Percentiles rank a stretch among this genome's conserved stretches.
These are phyloP conservation scores for Xerocomus potaroensis DNA, from an alignment of 768 basidiomycete genomes.

Conservation along the genomic window DNA sequence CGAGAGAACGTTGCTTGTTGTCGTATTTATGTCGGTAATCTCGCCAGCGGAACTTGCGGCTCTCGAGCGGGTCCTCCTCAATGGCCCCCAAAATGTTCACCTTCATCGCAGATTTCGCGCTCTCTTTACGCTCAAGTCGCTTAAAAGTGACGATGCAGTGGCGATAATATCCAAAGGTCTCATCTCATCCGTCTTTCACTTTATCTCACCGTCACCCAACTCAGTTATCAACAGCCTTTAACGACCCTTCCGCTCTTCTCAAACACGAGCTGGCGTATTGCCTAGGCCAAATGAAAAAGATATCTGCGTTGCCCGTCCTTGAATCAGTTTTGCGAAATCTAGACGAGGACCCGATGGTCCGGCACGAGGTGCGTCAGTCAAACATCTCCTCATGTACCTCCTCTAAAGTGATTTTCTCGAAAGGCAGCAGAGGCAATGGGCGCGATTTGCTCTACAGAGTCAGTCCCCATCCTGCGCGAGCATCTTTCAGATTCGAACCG, in stretches of 20 bases:
- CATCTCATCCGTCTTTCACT: conserved; percentile 8
- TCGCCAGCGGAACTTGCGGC: conserved; percentile 53
- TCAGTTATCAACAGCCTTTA: conserved; percentile 54
- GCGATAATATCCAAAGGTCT: conserved; percentile 81
- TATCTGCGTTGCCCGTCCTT: conserved; percentile 71
- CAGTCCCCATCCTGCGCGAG: conserved; percentile 65
- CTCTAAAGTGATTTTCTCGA: conserved; percentile 13
- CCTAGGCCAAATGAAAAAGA: conserved; percentile 82
- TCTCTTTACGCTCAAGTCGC: conserved; percentile 85
- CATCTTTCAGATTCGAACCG: conserved; percentile 69
- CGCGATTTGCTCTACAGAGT: conserved; percentile 70
- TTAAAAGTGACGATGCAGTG: conserved; percentile 76
- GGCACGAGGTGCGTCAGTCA: conserved; percentile 75
- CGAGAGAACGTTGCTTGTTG: too few species aligned
- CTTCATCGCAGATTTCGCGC: conserved; percentile 88
- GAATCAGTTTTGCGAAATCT: conserved; percentile 68
- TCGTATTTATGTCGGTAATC: conserved; percentile 30
- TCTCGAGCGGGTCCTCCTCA: conserved; percentile 77
- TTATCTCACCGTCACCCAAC: background rate
- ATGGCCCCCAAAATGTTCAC: conserved; percentile 62
- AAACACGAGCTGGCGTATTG: conserved; percentile 99
- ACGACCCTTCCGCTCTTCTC: conserved; percentile 81
- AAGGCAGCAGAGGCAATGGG: conserved; percentile 99
- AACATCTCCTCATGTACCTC: background rate
- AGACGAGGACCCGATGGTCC: conserved; percentile 89